Percentiles rank a stretch among this genome's conserved stretches.
Evolutionary conservation across 768 basidiomycete genomes (phyloP).

Genomic region (Agaricus subrufescens): DNA sequence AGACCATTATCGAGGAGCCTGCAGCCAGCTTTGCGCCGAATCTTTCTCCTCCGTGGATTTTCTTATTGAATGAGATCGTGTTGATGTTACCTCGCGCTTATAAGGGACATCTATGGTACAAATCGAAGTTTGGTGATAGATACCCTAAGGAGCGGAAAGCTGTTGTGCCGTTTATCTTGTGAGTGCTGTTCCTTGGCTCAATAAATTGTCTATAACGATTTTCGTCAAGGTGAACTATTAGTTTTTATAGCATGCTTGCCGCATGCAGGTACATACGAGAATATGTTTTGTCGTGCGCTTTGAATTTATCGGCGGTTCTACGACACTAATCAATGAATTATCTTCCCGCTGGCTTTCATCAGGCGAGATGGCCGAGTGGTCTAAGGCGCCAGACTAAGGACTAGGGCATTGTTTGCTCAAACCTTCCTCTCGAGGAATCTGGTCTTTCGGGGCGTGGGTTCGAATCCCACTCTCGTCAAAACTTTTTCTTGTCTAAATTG

Average conservation of each 20-base stretch:
- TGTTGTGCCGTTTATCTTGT: slow-evolving; percentile 78
- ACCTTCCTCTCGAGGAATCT: slow-evolving; percentile 16
- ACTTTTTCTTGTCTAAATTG: no score
- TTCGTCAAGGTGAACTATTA: neutral
- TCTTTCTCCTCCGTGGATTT: slow-evolving; percentile 74
- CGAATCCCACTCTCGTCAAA: slow-evolving; percentile 49
- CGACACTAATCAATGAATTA: no score
- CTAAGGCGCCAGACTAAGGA: slow-evolving; percentile 87
- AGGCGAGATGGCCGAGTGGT: slow-evolving; percentile 80
- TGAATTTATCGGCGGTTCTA: no score
- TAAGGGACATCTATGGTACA: slow-evolving; percentile 86
- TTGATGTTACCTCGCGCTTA: slow-evolving; percentile 81
- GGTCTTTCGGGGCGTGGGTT: slow-evolving; percentile 47
- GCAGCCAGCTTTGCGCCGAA: slow-evolving; percentile 32
- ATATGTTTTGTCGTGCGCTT: no score
- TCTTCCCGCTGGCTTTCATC: no score
- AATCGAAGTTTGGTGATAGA: slow-evolving; percentile 59
- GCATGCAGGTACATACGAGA: no score
- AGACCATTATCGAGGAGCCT: slow-evolving; percentile 18
- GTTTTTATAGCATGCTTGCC: no score
- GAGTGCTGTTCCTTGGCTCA: neutral
- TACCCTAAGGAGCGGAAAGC: slow-evolving; percentile 77
- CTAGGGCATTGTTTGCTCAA: neutral
- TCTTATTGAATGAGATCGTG: slow-evolving; percentile 66
- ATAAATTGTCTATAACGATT: no score